Conservation (phyloP, 2,329 filamentous ascomycete species). For the Fusarium sacchari region DNA sequence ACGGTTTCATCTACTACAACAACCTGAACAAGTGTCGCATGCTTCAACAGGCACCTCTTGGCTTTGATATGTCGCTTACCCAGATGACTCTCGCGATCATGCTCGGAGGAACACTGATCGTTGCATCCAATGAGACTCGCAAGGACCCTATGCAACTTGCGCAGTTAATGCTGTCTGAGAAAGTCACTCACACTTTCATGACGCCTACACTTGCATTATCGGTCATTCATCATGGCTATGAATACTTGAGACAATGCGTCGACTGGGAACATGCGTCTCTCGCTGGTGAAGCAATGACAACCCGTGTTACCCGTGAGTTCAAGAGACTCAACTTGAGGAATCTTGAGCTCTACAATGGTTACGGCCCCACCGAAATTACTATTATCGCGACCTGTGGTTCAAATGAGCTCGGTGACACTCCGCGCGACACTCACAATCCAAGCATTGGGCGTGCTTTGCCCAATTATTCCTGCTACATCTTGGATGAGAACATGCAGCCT, state of each 20-base stretch:
- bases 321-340: not conserved
- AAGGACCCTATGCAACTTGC: not conserved
- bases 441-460: not conserved
- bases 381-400: not conserved
- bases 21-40: not conserved
- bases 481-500: not conserved
- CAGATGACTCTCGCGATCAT: not conserved
- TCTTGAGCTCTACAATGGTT: not conserved
- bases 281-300: not conserved
- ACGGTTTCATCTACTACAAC: not conserved
- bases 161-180: conserved; percentile 1
- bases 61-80: conserved; percentile 3
- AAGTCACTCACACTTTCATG: conserved; percentile 4
- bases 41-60: conserved; percentile 3
- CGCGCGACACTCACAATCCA: not conserved
- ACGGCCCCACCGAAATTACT: conserved; percentile 4
- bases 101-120: not conserved
- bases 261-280: not conserved
- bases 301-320: not conserved
- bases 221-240: not conserved
- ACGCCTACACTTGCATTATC: conserved; percentile 3
- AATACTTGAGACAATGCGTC: not conserved
- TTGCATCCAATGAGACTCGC: not conserved
- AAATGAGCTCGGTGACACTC: not conserved
- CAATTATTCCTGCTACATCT: conserved; percentile 3